Evolutionary conservation across 441 rosid species (phyloP).

Genomic region (Croton laevigatus): DNA sequence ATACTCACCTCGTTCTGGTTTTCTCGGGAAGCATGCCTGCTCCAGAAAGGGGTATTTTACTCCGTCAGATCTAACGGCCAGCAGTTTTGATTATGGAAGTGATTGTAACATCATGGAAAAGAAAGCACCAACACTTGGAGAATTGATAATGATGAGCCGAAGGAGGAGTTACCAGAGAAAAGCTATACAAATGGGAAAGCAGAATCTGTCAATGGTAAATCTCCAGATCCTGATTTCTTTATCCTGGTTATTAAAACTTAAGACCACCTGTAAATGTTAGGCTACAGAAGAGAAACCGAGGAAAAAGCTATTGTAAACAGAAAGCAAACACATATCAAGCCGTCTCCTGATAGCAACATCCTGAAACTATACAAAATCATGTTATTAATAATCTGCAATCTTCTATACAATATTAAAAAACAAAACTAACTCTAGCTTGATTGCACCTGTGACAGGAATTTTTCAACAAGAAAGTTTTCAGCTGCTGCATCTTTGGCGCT

Average conservation of each 20-base stretch:
- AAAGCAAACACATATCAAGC: not conserved
- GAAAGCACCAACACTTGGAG: conserved; percentile 67
- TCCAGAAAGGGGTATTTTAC: conserved; percentile 23
- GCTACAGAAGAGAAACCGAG: not conserved
- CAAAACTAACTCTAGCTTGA: conserved; percentile 29
- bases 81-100: conserved; percentile 22
- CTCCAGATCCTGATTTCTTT: conserved; percentile 18
- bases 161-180: conserved; percentile 67
- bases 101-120: conserved; percentile 34
- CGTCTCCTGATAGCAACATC: conserved; percentile 5
- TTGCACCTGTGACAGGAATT: conserved; percentile 50
- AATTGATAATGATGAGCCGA: conserved; percentile 79
- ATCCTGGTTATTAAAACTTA: not conserved
- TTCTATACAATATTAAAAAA: conserved; percentile 12
- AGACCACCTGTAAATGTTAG: not conserved
- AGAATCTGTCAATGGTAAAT: conserved; percentile 55
- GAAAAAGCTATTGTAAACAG: conserved; percentile 5
- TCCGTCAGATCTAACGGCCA: conserved; percentile 22
- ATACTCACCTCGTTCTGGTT: conserved; percentile 44
- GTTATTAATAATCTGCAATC: conserved; percentile 2
- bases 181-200: conserved; percentile 51
- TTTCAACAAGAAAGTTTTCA: conserved; percentile 37
- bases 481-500: conserved; percentile 53
- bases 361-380: conserved; percentile 19
- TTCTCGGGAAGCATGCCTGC: conserved; percentile 32